phyloP scores from a whole-genome alignment of 768 basidiomycete genomes.

The Suillus placidus region DNA sequence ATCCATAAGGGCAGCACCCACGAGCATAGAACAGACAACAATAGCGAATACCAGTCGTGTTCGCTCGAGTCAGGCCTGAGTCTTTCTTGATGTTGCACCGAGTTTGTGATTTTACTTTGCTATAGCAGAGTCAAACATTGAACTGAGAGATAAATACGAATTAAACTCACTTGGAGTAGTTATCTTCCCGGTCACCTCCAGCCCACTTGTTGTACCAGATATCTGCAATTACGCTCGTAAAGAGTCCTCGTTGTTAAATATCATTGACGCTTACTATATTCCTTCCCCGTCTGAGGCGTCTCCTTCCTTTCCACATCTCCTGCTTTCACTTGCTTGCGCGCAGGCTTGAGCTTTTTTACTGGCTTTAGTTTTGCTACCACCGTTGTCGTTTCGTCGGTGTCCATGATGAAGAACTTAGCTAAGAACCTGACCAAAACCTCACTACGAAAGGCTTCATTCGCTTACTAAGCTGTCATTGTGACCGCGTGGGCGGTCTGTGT shows the following conservation, averaged over 20 bases:
- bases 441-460: background rate
- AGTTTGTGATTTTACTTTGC: slow-evolving; percentile 93
- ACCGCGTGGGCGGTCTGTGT: no score
- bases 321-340: slow-evolving; percentile 89
- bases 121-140: slow-evolving; percentile 33
- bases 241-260: slow-evolving; percentile 8
- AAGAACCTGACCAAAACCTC: slow-evolving; percentile 6
- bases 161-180: slow-evolving; percentile 82
- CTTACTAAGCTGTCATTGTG: background rate
- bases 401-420: slow-evolving; percentile 30
- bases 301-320: slow-evolving; percentile 91
- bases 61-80: slow-evolving; percentile 91
- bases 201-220: slow-evolving; percentile 99
- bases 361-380: slow-evolving; percentile 29
- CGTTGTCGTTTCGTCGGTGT: slow-evolving; percentile 28
- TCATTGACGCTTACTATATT: slow-evolving; percentile 74
- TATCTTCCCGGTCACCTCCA: slow-evolving; percentile 97
- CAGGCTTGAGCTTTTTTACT: slow-evolving; percentile 80
- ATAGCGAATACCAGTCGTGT: slow-evolving; percentile 91
- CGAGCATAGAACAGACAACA: slow-evolving; percentile 94
- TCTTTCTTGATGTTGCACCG: slow-evolving; percentile 88
- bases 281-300: slow-evolving; percentile 89
- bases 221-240: slow-evolving; percentile 48
- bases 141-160: background rate
- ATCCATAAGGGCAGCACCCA: slow-evolving; percentile 97